phyloP scores from a whole-genome alignment of 331 rosid genomes.

The Telfairia occidentalis region DNA sequence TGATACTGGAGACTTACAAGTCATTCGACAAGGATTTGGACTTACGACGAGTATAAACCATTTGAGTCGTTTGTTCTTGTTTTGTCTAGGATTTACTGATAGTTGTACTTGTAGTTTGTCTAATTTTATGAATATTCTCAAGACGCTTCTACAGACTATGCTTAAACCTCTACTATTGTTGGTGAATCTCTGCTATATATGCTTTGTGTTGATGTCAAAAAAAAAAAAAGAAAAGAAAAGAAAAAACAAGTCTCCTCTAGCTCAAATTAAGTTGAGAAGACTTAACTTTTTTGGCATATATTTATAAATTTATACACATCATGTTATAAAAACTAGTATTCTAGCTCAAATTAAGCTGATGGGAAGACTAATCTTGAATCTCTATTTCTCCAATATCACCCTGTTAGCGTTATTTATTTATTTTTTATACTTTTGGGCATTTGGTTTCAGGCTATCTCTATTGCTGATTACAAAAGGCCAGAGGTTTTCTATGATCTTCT shows the following conservation, averaged over 20 bases:
- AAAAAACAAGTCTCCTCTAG: too few relatives aligned
- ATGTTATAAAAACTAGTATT: too few relatives aligned
- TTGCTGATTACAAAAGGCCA: slow-evolving; percentile 47
- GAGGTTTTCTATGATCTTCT: slow-evolving; percentile 52
- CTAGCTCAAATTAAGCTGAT: not conserved
- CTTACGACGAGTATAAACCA: not conserved
- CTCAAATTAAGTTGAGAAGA: too few relatives aligned
- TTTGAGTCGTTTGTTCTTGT: slow-evolving; percentile 1
- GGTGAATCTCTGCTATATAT: not conserved
- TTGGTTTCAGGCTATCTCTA: slow-evolving; percentile 43
- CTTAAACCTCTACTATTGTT: not conserved
- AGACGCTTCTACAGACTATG: not conserved
- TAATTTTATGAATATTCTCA: not conserved
- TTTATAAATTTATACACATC: too few relatives aligned
- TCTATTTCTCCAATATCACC: not conserved
- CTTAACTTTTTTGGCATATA: too few relatives aligned
- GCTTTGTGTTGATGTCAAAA: not conserved
- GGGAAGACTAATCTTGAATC: not conserved
- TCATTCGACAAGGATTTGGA: slow-evolving; percentile 11
- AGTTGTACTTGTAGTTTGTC: not conserved
- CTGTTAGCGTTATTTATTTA: not conserved
- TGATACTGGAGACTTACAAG: slow-evolving; percentile 26
- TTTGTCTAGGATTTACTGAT: slow-evolving; percentile 8
- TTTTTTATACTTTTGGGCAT: not conserved
- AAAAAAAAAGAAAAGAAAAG: too few relatives aligned